Percentiles rank a stretch among this genome's conserved stretches.
These are phyloP conservation scores for Rhododendron henanense DNA, from an alignment of 148 eudicot genomes.

Conservation along the genomic window DNA sequence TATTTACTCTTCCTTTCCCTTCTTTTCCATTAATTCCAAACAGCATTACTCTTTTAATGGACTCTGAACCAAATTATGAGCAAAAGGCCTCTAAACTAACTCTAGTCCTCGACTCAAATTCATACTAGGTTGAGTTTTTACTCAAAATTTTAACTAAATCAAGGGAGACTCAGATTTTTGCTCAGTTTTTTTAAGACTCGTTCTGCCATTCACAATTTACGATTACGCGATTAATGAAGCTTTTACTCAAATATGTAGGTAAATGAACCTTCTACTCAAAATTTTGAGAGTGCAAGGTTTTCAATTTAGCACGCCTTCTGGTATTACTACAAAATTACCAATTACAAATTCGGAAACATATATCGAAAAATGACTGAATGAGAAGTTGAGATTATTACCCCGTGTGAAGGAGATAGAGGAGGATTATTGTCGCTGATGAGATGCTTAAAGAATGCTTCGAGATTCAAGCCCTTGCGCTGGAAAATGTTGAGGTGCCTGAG, in stretches of 20 bases:
- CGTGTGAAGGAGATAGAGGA: slow-evolving; percentile 28
- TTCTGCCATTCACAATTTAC: background rate
- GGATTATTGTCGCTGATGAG: slow-evolving; percentile 51
- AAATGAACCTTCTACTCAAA: too few species aligned
- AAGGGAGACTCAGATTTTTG: background rate
- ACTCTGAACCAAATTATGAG: too few species aligned
- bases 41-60: too few species aligned
- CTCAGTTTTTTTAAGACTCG: background rate
- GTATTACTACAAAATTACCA: too few species aligned
- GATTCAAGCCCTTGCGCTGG: slow-evolving; percentile 43
- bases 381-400: slow-evolving; percentile 27
- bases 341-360: too few species aligned
- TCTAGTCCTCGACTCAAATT: background rate
- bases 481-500: slow-evolving; percentile 39
- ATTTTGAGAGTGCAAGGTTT: too few species aligned
- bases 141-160: background rate
- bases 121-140: background rate
- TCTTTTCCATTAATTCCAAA: too few species aligned
- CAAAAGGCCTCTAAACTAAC: background rate
- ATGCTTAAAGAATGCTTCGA: slow-evolving; percentile 46
- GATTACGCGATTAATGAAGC: background rate
- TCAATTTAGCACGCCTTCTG: too few species aligned
- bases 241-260: too few species aligned
- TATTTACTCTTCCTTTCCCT: too few species aligned
- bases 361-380: background rate